Conservation (phyloP, 2,329 filamentous ascomycete species). For the Fusarium tuaranense region DNA sequence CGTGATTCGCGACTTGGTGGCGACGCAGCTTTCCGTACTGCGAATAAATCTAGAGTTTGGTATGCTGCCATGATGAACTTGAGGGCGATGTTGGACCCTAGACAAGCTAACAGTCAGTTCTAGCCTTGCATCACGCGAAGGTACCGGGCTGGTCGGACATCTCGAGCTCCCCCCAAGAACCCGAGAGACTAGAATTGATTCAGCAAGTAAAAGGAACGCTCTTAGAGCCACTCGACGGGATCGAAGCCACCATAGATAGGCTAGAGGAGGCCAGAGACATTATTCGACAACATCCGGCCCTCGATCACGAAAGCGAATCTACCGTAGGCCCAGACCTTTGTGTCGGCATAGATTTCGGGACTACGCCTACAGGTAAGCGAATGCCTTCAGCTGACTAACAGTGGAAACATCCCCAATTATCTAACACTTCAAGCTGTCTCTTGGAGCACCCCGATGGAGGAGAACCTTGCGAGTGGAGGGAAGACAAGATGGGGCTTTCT, state of each 20-base stretch:
- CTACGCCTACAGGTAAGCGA: too few species aligned
- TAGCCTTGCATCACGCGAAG: background rate
- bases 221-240: background rate
- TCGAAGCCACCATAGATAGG: background rate
- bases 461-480: too few species aligned
- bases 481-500: too few species aligned
- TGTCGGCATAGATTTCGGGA: too few species aligned
- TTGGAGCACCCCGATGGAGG: too few species aligned
- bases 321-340: background rate
- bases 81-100: background rate
- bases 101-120: background rate
- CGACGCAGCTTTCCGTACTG: background rate
- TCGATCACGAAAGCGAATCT: background rate
- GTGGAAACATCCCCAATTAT: too few species aligned
- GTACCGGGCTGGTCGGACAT: background rate
- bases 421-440: too few species aligned
- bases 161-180: background rate
- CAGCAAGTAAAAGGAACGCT: background rate
- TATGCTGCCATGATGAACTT: background rate
- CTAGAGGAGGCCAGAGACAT: background rate
- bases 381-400: too few species aligned
- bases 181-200: background rate
- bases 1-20: background rate
- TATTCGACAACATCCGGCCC: background rate
- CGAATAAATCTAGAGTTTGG: constrained; percentile 1